Evolutionary conservation across 2,329 filamentous ascomycete genomes (phyloP), one percentile per base, ranked within the genome.

Genomic region (Niveomyces coronatus): DNA sequence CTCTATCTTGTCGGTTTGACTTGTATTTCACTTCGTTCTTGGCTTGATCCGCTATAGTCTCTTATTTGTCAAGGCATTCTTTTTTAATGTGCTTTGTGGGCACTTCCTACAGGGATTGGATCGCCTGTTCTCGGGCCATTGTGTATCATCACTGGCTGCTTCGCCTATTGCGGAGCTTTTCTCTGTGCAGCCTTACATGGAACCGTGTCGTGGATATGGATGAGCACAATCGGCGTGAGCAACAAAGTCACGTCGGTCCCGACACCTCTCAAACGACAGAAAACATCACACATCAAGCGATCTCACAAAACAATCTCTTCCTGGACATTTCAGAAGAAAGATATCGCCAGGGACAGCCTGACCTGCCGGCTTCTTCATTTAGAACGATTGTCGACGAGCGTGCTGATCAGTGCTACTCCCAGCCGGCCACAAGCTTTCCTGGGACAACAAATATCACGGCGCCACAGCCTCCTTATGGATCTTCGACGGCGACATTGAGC

Each of bases 401-500:
- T n/a, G n/a, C n/a, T n/a, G n/a, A n/a, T n/a, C n/a, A n/a, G n/a
- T n/a, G n/a, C n/a, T n/a, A n/a, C n/a, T n/a, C n/a, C n/a, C n/a
- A n/a, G n/a, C n/a, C n/a, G n/a, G n/a, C n/a, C n/a, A n/a, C n/a
- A n/a, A n/a, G n/a, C n/a, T 78, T 73, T 55, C 60, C 71, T 14
- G 31, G 31, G 24, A 62, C 76, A 36, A 57, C 67, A 30, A 67
- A 75, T 45, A 70, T 87, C 58, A 68, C 78, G 44, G 60, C 68
- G 42, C 61, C 61, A 43, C 54, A 62, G 34, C 65, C 75, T 57
- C 55, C 63, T 37, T 83, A 85, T 58, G 74, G 74, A 51, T 64
- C 75, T 31, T 78, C 79, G 52, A 60, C 69, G 45, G 70, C 70
- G 49, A 58, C 58, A 47, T 79, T 76, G 51, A 60, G 64, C 53